Base-by-base conservation (phyloP, 169 alveolate species). In the Besnoitia besnoiti region DNA sequence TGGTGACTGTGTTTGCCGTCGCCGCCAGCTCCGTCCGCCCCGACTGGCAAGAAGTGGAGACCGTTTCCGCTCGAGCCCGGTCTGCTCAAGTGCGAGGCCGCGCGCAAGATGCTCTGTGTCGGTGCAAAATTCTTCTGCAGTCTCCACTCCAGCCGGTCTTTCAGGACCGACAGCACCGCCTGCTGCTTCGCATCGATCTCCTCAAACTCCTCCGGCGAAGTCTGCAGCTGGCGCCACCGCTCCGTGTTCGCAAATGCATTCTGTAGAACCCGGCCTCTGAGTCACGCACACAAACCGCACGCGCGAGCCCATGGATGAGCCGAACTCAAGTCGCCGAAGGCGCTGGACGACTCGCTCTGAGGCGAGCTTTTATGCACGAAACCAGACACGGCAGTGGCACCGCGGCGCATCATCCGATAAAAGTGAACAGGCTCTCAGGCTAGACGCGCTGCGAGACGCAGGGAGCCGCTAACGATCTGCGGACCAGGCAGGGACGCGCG, bases 181-280 rank as follows among this genome's bases (percentile, higher is more conserved):
- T 77, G 87, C 50, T 77, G 87, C 33, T 77, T 35, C 40, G n/a
- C 55, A 39, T 77, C 87, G 37, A 77, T 42, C 61, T 8, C 87
- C 87, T 37, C 59, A 42, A 77, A 77, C 61, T 39, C 87, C 50
- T 37, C 87, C 5, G 87, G 87, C 37, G 49, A 2, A 4, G 5
- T 21, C 59, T 77, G 87, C 37, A 77, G 87, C 19, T 77, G 87
- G 16, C 87, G 55, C 87, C 87, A 77, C 30, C 87, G 87, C 87
- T 77, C 61, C 16, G 33, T 37, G 55, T 77, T 77, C 33, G 49
- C 55, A 3, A 42, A 37, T 27, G 55, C 87, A 21, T 42, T 37
- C 87, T 42, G 49, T 14, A 77, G 55, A 39, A 51, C 35, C 40
- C 40, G 12, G 37, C 24, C 8, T 67, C 80, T 67, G 80, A 19